phyloP scores from a whole-genome alignment of 164 flowering plant species.

The Dillenia turbinata region DNA sequence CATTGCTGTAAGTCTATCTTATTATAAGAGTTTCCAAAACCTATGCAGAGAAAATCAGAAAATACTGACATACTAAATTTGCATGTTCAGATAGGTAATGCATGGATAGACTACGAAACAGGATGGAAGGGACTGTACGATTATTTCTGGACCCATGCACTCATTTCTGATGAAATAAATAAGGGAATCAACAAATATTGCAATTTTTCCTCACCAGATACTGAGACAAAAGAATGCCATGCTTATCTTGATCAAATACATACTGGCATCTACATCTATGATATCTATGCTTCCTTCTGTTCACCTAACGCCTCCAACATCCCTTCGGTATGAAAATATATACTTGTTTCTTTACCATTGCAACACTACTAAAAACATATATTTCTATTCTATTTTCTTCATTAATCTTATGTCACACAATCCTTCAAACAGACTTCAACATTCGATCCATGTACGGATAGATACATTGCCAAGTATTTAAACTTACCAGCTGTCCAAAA shows the following conservation, averaged over 20 bases:
- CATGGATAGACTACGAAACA: slow-evolving; percentile 21
- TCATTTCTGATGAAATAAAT: slow-evolving; percentile 27
- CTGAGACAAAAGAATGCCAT: slow-evolving; percentile 7
- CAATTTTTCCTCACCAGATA: slow-evolving; percentile 15
- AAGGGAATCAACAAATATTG: slow-evolving; percentile 15
- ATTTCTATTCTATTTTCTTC: not conserved
- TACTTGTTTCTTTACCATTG: not conserved
- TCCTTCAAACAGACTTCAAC: slow-evolving; percentile 11
- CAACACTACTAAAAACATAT: not conserved
- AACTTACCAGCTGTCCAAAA: slow-evolving; percentile 36
- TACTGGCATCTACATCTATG: slow-evolving; percentile 8
- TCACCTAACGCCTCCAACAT: not conserved
- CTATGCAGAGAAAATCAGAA: not conserved
- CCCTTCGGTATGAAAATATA: not conserved
- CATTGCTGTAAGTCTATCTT: slow-evolving; percentile 22
- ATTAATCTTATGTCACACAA: not conserved
- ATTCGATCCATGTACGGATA: slow-evolving; percentile 39
- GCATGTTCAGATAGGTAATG: slow-evolving; percentile 30
- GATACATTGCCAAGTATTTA: slow-evolving; percentile 22
- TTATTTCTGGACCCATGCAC: slow-evolving; percentile 25
- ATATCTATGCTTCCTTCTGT: slow-evolving; percentile 28
- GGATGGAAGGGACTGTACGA: slow-evolving; percentile 14
- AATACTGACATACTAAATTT: not conserved
- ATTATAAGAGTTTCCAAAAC: not conserved
- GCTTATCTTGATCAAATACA: not conserved